Percentiles rank a stretch among this genome's conserved stretches.
Evolutionary conservation across 2,329 filamentous ascomycete genomes (phyloP).

Genomic region (Fusarium marasasianum): DNA sequence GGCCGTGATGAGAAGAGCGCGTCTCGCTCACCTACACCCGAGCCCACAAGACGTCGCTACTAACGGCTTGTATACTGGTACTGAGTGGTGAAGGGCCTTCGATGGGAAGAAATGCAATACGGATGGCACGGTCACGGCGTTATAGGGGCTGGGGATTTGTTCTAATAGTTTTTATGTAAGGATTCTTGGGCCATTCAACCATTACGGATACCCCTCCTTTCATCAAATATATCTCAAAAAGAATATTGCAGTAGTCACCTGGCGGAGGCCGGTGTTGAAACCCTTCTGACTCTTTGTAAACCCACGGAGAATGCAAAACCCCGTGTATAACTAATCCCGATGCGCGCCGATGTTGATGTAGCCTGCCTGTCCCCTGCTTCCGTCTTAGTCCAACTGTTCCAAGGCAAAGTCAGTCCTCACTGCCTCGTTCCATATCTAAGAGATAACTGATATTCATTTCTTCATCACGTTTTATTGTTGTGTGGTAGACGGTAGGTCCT

Average conservation of each 20-base stretch:
- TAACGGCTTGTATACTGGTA: conserved; percentile 49
- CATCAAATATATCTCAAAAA: conserved; percentile 27
- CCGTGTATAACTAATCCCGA: conserved; percentile 41
- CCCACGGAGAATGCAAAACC: conserved; percentile 37
- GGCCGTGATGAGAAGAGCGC: conserved; percentile 86
- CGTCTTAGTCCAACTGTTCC: conserved; percentile 29
- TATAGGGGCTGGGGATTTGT: conserved; percentile 33
- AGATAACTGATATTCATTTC: conserved; percentile 22
- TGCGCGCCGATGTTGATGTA: conserved; percentile 42
- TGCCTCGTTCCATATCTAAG: conserved; percentile 25
- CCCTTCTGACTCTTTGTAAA: conserved; percentile 41
- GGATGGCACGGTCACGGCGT: conserved; percentile 41
- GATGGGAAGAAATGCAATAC: conserved; percentile 21
- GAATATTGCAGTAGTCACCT: conserved; percentile 23
- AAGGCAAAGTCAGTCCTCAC: conserved; percentile 29
- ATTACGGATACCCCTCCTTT: conserved; percentile 30
- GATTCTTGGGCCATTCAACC: conserved; percentile 28
- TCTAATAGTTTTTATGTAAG: conserved; percentile 32
- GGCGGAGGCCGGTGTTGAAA: conserved; percentile 39
- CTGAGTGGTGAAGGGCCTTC: neutral
- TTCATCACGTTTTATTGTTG: conserved; percentile 39
- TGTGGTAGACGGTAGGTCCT: conserved; percentile 52
- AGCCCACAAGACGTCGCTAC: conserved; percentile 78
- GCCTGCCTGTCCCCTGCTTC: conserved; percentile 22
- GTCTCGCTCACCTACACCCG: conserved; percentile 84